Evolutionary conservation across 2,329 filamentous ascomycete species (phyloP).

Genomic region (Aspergillus neoniger): DNA sequence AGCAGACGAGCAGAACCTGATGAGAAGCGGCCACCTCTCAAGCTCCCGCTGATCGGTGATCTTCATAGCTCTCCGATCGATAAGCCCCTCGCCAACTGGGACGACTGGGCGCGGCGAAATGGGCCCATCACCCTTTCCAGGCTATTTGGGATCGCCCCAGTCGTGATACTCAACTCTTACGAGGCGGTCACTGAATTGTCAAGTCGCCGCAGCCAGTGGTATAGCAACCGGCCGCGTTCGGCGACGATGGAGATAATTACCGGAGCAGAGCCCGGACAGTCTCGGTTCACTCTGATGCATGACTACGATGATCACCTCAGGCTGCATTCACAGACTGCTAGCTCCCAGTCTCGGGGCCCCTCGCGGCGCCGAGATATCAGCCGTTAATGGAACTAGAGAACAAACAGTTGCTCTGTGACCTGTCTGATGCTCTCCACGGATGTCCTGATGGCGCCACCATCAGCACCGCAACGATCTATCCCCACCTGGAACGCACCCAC

Average conservation of each 20-base stretch:
- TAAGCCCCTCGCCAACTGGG: conserved; percentile 32
- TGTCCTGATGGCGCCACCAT: conserved; percentile 3
- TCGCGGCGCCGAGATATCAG: conserved; percentile 51
- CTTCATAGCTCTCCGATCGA: conserved; percentile 32
- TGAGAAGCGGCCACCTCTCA: conserved; percentile 13
- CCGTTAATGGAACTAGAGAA: conserved; percentile 55
- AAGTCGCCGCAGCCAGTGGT: conserved; percentile 44
- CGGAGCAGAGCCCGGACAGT: conserved; percentile 21
- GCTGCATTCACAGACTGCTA: conserved; percentile 47
- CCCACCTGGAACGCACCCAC: conserved; percentile 54
- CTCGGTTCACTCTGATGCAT: conserved; percentile 46
- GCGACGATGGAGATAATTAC: conserved; percentile 45
- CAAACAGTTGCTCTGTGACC: conserved; percentile 46
- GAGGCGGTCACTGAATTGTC: conserved; percentile 43
- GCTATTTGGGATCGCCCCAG: conserved; percentile 36
- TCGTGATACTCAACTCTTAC: conserved; percentile 42
- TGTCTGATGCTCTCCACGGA: conserved; percentile 33
- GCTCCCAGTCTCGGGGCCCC: conserved; percentile 52
- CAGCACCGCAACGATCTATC: conserved; percentile 44
- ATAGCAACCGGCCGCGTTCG: conserved; percentile 43
- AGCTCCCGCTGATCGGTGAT: conserved; percentile 35
- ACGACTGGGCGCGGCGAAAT: conserved; percentile 38
- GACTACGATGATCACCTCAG: conserved; percentile 55
- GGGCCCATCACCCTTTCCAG: conserved; percentile 36
- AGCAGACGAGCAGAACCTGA: too few relatives aligned